Percentiles rank a stretch among this genome's conserved stretches.
phyloP scores from a whole-genome alignment of 1,139 yeast genomes.

The Blastobotrys illinoisensis region DNA sequence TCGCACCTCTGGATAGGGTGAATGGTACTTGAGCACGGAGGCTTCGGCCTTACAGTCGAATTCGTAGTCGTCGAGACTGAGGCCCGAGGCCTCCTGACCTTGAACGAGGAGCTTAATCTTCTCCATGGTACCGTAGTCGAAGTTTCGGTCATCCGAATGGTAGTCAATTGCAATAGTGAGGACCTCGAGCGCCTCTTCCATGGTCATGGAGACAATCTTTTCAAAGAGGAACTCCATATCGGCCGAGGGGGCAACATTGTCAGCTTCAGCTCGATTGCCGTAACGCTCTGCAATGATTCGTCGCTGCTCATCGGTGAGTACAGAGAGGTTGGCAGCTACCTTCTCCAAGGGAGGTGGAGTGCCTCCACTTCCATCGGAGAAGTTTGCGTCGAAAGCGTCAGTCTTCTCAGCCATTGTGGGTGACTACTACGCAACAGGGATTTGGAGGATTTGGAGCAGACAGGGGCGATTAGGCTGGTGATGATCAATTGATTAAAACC shows the following conservation, averaged over 20 bases:
- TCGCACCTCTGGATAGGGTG: slow-evolving; percentile 63
- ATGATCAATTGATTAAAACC: not conserved
- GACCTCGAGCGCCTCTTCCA: slow-evolving; percentile 41
- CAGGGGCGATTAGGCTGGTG: not conserved
- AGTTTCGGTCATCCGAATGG: slow-evolving; percentile 48
- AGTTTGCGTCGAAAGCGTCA: not conserved
- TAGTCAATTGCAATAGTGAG: slow-evolving; percentile 38
- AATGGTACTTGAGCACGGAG: slow-evolving; percentile 45
- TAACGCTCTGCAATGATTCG: not conserved
- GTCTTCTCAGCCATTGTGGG: not conserved
- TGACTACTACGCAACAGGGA: not conserved
- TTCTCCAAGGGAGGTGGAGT: not conserved
- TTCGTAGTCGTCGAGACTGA: slow-evolving; percentile 14
- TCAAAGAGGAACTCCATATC: slow-evolving; percentile 35
- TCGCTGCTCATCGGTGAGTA: slow-evolving; percentile 1
- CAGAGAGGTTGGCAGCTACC: not conserved
- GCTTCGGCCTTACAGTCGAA: slow-evolving; percentile 39
- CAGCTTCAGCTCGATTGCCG: slow-evolving; percentile 9
- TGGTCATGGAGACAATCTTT: slow-evolving; percentile 36
- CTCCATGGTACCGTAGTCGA: slow-evolving; percentile 32
- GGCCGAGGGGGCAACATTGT: slow-evolving; percentile 9
- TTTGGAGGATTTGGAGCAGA: not conserved
- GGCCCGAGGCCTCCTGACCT: slow-evolving; percentile 28
- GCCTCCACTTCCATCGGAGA: not conserved
- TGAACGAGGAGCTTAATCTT: slow-evolving; percentile 15